Percentiles rank a stretch among this genome's conserved stretches.
Evolutionary conservation across 495 filamentous ascomycete genomes (phyloP).

Genomic region (Penicillium riverlandense): DNA sequence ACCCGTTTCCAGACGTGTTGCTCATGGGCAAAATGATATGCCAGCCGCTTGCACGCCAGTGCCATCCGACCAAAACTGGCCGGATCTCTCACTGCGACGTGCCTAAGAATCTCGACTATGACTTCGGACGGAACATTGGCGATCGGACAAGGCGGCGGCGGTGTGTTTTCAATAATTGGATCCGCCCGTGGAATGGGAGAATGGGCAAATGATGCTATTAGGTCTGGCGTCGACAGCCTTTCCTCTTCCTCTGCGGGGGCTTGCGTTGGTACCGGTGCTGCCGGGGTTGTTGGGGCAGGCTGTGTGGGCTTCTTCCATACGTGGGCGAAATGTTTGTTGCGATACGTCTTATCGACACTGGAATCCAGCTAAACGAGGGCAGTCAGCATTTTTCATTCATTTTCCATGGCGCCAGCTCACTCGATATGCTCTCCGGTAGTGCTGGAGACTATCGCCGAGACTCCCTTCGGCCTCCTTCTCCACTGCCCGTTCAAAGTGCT

Average conservation of each 20-base stretch:
- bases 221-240: constrained; percentile 53
- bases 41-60: constrained; percentile 78
- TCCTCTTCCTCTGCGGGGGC: constrained; percentile 21
- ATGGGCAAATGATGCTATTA: constrained; percentile 67
- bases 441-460: constrained; percentile 79
- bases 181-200: constrained; percentile 55
- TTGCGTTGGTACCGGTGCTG: constrained; percentile 48
- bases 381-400: constrained; percentile 1
- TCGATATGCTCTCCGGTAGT: constrained; percentile 86
- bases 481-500: constrained; percentile 89
- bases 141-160: constrained; percentile 69
- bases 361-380: constrained; percentile 59
- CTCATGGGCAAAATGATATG: constrained; percentile 77
- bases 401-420: constrained; percentile 34
- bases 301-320: constrained; percentile 47
- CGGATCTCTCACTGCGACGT: constrained; percentile 69
- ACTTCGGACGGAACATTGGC: constrained; percentile 75
- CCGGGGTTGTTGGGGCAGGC: constrained; percentile 47
- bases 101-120: constrained; percentile 61
- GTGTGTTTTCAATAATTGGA: constrained; percentile 55
- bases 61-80: constrained; percentile 72
- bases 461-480: constrained; percentile 79
- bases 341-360: constrained; percentile 75
- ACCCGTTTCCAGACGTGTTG: constrained; percentile 85
- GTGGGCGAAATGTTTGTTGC: constrained; percentile 76